Conservation (phyloP, 345 rosid genomes). For the Hirschfeldia incana region DNA sequence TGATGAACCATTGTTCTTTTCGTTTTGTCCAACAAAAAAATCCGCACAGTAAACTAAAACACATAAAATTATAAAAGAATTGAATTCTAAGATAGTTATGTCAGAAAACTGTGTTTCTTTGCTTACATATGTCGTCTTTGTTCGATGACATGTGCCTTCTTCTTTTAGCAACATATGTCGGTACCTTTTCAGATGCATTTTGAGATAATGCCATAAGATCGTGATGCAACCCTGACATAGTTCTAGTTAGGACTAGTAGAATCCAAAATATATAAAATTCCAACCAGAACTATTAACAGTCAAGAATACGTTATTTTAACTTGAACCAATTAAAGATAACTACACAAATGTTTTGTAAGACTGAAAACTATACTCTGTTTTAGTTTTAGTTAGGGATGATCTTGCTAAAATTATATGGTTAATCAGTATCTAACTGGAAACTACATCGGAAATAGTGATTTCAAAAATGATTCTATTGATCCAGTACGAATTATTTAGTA, state of each 20-base stretch:
- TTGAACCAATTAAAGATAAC: background rate
- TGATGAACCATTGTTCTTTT: background rate
- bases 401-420: background rate
- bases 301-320: background rate
- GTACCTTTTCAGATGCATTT: background rate
- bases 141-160: background rate
- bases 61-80: background rate
- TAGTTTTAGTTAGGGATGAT: background rate
- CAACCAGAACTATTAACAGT: background rate
- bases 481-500: background rate
- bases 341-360: background rate
- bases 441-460: background rate
- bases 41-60: conserved; percentile 1
- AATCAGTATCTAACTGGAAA: background rate
- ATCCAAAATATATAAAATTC: background rate
- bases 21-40: background rate
- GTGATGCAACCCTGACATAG: conserved; percentile 23
- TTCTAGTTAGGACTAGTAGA: background rate
- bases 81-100: background rate
- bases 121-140: background rate
- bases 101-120: conserved; percentile 10
- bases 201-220: background rate
- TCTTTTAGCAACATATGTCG: background rate
- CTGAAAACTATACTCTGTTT: background rate
- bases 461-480: background rate